These are phyloP conservation scores for Gymnopus androsaceus DNA, from an alignment of 1,284 basidiomycete genomes.

Conservation along the genomic window DNA sequence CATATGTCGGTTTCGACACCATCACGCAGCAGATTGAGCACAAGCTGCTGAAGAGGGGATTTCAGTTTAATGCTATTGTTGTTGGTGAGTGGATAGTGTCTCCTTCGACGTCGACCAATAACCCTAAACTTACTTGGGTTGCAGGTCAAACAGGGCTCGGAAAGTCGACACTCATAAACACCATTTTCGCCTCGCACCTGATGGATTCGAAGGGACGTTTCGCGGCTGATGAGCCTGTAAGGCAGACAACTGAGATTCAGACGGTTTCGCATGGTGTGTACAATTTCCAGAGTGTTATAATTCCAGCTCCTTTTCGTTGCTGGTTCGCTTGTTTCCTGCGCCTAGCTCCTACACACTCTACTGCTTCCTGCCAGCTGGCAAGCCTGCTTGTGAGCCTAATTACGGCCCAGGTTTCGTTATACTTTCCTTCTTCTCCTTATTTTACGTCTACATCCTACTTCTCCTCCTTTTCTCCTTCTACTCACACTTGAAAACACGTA, in stretches of 20 bases:
- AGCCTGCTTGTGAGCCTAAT: slow-evolving; percentile 11
- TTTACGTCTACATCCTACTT: background rate
- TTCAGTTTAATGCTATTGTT: slow-evolving; percentile 98
- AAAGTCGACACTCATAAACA: slow-evolving; percentile 98
- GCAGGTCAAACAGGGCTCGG: slow-evolving; percentile 95
- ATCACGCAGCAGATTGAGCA: slow-evolving; percentile 98
- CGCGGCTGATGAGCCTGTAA: slow-evolving; percentile 82
- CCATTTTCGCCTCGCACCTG: slow-evolving; percentile 96
- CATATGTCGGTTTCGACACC: slow-evolving; percentile 93
- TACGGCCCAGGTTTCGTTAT: slow-evolving; percentile 4
- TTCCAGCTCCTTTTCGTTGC: too few relatives aligned
- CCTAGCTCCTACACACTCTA: too few relatives aligned
- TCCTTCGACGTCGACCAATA: slow-evolving; percentile 8
- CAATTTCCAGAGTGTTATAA: too few relatives aligned
- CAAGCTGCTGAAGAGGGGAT: slow-evolving; percentile 98
- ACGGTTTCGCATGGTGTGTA: slow-evolving; percentile 90
- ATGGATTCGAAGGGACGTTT: slow-evolving; percentile 97
- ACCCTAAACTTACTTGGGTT: slow-evolving; percentile 9
- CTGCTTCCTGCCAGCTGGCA: background rate
- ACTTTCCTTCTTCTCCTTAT: background rate
- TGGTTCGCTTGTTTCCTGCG: slow-evolving; percentile 4
- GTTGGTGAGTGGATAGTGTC: slow-evolving; percentile 88
- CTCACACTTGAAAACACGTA: background rate
- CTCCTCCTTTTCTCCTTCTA: background rate
- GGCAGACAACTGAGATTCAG: slow-evolving; percentile 97